phyloP scores from a whole-genome alignment of 2,329 filamentous ascomycete genomes.

The Myriangium duriaei region DNA sequence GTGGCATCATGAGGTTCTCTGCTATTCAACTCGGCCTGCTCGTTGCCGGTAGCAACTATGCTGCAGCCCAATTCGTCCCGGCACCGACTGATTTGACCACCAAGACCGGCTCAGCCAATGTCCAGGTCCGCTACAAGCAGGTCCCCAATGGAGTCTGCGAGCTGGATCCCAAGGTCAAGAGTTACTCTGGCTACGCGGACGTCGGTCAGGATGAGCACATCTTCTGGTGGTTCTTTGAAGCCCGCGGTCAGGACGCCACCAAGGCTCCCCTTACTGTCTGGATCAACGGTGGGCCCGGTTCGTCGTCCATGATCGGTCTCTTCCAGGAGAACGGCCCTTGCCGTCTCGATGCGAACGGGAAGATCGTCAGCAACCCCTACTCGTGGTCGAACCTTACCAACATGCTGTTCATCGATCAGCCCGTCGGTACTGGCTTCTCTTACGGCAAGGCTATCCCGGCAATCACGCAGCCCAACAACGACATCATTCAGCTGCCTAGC shows the following conservation, averaged over 20 bases:
- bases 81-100: conserved; percentile 32
- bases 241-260: conserved; percentile 36
- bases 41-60: not conserved
- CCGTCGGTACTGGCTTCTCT: conserved; percentile 46
- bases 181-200: conserved; percentile 44
- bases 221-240: conserved; percentile 47
- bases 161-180: conserved; percentile 43
- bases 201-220: conserved; percentile 39
- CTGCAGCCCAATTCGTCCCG: conserved; percentile 32
- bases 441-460: conserved; percentile 36
- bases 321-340: conserved; percentile 44
- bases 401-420: conserved; percentile 60
- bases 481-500: conserved; percentile 33
- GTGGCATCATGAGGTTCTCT: not conserved
- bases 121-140: conserved; percentile 47
- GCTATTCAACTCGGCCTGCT: not conserved
- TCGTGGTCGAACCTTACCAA: conserved; percentile 53
- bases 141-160: conserved; percentile 44
- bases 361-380: conserved; percentile 47
- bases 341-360: conserved; percentile 31
- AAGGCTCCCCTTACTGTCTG: conserved; percentile 48
- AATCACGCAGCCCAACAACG: conserved; percentile 23
- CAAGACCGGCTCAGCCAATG: conserved; percentile 32
- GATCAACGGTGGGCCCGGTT: conserved; percentile 49
- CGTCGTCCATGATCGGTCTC: conserved; percentile 44